Evolutionary conservation across 73 alveolate genomes (phyloP).

Genomic region (Tetrahymena elliotti): DNA sequence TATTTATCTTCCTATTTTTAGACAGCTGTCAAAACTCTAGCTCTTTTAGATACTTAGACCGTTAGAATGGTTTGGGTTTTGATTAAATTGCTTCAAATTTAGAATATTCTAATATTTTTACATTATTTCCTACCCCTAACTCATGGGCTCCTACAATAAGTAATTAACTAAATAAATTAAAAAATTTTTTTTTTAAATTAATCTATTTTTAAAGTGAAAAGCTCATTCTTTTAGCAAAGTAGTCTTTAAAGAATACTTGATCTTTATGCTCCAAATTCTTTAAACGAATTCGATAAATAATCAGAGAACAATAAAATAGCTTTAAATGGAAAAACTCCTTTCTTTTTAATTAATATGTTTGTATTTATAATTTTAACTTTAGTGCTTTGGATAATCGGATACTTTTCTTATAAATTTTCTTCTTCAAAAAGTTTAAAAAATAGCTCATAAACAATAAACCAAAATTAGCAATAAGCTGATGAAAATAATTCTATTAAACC

Average conservation of each 20-base stretch:
- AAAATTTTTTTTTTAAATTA: neutral
- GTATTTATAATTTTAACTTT: neutral
- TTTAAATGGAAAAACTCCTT: neutral
- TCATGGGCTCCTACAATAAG: neutral
- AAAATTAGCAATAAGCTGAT: neutral
- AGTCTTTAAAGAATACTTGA: neutral
- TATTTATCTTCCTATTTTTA: neutral
- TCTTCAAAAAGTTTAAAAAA: neutral
- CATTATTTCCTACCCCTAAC: neutral
- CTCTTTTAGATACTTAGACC: neutral
- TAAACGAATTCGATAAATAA: neutral
- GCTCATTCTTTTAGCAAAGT: neutral
- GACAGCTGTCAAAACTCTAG: neutral
- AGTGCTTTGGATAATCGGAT: neutral
- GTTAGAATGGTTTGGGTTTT: neutral
- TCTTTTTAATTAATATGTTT: neutral
- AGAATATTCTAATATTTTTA: neutral
- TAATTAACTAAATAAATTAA: neutral
- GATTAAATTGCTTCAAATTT: neutral
- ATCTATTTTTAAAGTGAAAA: neutral
- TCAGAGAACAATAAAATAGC: neutral
- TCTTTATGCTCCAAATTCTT: neutral
- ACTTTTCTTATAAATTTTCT: neutral
- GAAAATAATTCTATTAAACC: neutral
- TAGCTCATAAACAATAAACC: neutral